phyloP scores from a whole-genome alignment of 1,284 basidiomycete species.

The Cutaneotrichosporon cavernicola region DNA sequence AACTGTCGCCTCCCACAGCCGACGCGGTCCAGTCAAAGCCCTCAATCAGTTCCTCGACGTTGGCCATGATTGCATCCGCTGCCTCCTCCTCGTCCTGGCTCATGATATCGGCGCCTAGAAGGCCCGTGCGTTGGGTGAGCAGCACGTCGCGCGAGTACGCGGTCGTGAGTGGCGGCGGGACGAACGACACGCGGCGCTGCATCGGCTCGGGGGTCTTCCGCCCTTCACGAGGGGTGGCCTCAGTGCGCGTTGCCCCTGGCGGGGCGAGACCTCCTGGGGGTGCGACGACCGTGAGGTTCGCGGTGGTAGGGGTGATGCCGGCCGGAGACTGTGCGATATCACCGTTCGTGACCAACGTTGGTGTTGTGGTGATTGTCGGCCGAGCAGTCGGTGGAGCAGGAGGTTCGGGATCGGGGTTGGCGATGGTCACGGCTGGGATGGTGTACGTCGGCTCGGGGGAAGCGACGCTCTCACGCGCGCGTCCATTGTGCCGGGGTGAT shows the following conservation, averaged over 20 bases:
- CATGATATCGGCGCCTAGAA: conserved; percentile 41
- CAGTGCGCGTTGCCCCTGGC: conserved; percentile 4
- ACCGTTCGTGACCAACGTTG: background rate
- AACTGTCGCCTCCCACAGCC: conserved; percentile 16
- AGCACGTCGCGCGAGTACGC: conserved; percentile 63
- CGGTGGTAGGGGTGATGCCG: background rate
- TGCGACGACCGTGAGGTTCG: background rate
- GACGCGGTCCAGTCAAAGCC: conserved; percentile 87
- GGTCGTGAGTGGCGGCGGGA: conserved; percentile 47
- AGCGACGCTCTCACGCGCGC: background rate
- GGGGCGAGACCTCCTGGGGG: conserved; percentile 2
- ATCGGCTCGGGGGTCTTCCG: background rate
- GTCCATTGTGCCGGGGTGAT: conserved; percentile 2
- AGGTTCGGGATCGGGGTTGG: background rate
- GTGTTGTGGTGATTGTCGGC: background rate
- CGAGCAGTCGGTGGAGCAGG: background rate
- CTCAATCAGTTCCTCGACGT: conserved; percentile 97
- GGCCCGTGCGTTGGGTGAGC: conserved; percentile 55
- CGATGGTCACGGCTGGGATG: background rate
- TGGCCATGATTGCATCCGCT: conserved; percentile 76
- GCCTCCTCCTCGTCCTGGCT: conserved; percentile 60
- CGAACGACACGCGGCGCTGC: conserved; percentile 49
- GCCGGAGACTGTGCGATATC: background rate
- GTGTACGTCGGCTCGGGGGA: background rate
- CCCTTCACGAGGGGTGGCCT: conserved; percentile 2